Conservation (phyloP, 768 basidiomycete species). For the Sutorius australiensis region DNA sequence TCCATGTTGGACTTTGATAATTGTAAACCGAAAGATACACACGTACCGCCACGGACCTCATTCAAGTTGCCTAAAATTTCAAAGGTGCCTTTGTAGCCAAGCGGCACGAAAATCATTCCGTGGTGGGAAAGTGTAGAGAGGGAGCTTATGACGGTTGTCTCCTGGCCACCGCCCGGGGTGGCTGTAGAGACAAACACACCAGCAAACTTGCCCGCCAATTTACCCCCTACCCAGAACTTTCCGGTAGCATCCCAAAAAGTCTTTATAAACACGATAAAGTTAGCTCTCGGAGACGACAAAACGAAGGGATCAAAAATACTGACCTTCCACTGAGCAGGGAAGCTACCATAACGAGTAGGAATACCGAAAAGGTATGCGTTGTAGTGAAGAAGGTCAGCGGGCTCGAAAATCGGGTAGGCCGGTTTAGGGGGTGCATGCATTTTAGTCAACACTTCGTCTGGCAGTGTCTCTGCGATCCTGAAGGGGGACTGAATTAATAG, state of each 20-base stretch:
- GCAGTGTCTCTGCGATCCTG: slow-evolving; percentile 78
- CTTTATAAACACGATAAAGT: slow-evolving; percentile 29
- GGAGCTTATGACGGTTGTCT: slow-evolving; percentile 47
- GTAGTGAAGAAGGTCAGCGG: slow-evolving; percentile 49
- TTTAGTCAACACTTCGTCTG: slow-evolving; percentile 57
- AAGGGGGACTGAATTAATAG: not conserved
- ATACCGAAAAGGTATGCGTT: slow-evolving; percentile 78
- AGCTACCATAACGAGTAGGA: slow-evolving; percentile 77
- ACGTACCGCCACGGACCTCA: slow-evolving; percentile 59
- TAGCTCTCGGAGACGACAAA: not conserved
- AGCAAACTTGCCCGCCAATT: slow-evolving; percentile 70
- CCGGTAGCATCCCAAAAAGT: slow-evolving; percentile 78
- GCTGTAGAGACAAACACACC: slow-evolving; percentile 72
- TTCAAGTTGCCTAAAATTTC: slow-evolving; percentile 38
- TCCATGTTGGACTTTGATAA: not conserved
- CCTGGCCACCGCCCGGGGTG: slow-evolving; percentile 79
- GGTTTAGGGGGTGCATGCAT: slow-evolving; percentile 74
- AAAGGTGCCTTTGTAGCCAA: slow-evolving; percentile 59
- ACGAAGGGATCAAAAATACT: slow-evolving; percentile 10
- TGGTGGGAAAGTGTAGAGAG: slow-evolving; percentile 67
- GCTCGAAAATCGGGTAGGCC: slow-evolving; percentile 63
- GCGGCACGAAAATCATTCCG: slow-evolving; percentile 67
- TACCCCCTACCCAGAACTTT: slow-evolving; percentile 54
- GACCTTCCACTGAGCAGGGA: slow-evolving; percentile 79
- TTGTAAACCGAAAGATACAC: not conserved